Percentiles rank a stretch among this genome's conserved stretches.
These are phyloP conservation scores for Tylopilus sp. DNA, from an alignment of 1,284 basidiomycete genomes.

Conservation along the genomic window DNA sequence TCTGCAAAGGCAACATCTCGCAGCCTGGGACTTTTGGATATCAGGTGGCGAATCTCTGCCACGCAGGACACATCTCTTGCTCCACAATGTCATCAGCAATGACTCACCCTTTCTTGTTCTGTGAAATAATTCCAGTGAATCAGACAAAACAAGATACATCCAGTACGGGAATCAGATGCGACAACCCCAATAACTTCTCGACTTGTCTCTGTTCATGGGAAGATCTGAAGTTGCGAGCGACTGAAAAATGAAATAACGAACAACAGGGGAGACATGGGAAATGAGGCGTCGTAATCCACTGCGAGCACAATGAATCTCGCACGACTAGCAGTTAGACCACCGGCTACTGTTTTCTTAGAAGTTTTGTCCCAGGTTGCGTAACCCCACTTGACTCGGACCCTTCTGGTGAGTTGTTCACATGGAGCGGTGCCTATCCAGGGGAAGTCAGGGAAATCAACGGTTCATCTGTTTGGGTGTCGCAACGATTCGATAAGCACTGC, in stretches of 20 bases:
- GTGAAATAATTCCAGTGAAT: neutral
- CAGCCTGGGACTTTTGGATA: too few species aligned
- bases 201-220: neutral
- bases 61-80: neutral
- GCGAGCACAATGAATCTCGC: neutral
- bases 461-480: too few species aligned
- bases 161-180: neutral
- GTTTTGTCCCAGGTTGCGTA: too few species aligned
- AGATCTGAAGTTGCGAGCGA: neutral
- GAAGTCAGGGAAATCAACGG: neutral
- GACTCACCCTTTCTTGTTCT: neutral
- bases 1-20: neutral
- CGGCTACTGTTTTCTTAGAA: too few species aligned
- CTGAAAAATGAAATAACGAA: neutral
- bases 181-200: neutral
- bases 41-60: neutral
- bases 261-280: neutral
- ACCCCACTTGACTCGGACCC: too few species aligned
- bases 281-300: neutral
- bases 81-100: neutral
- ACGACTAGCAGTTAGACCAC: neutral
- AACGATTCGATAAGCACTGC: conserved; percentile 4
- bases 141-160: neutral
- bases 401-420: neutral
- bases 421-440: too few species aligned